Evolutionary conservation across 2,329 filamentous ascomycete genomes (phyloP).

Genomic region (Cladobotryum protrusum): DNA sequence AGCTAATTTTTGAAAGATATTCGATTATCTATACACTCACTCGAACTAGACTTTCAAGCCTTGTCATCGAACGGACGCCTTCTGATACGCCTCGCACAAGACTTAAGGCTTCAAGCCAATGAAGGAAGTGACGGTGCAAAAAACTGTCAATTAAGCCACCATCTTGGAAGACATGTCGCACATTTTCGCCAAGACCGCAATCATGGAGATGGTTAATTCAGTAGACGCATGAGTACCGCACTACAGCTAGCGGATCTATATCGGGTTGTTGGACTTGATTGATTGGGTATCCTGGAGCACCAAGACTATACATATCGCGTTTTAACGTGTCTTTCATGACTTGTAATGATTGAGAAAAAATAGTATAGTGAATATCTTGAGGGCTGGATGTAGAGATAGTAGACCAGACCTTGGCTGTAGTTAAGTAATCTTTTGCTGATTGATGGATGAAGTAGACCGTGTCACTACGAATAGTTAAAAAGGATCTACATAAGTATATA

Average conservation of each 20-base stretch:
- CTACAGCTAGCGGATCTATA: slow-evolving; percentile 8
- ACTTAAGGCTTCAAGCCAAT: slow-evolving; percentile 39
- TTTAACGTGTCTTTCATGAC: background rate
- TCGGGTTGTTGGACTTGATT: slow-evolving; percentile 4
- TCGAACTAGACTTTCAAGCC: too few relatives aligned
- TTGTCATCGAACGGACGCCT: slow-evolving; percentile 6
- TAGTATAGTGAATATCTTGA: background rate
- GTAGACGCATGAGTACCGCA: slow-evolving; percentile 15
- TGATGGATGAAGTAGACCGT: slow-evolving; percentile 34
- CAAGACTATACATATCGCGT: slow-evolving; percentile 22
- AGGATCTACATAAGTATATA: slow-evolving; percentile 31
- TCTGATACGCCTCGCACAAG: slow-evolving; percentile 21
- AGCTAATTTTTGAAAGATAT: too few relatives aligned
- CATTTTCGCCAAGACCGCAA: background rate
- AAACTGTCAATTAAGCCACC: slow-evolving; percentile 24
- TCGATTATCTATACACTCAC: too few relatives aligned
- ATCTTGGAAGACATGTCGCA: slow-evolving; percentile 11
- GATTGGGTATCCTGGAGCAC: slow-evolving; percentile 2
- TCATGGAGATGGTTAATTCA: slow-evolving; percentile 17
- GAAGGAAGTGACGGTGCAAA: slow-evolving; percentile 28
- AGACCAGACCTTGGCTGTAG: slow-evolving; percentile 16
- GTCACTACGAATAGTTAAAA: slow-evolving; percentile 28
- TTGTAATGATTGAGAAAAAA: slow-evolving; percentile 9
- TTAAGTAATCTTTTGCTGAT: slow-evolving; percentile 38
- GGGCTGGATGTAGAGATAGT: slow-evolving; percentile 24